Evolutionary conservation across 2,329 filamentous ascomycete species (phyloP), one percentile per base, ranked within the genome.

Genomic region (Ilyonectria sp.): DNA sequence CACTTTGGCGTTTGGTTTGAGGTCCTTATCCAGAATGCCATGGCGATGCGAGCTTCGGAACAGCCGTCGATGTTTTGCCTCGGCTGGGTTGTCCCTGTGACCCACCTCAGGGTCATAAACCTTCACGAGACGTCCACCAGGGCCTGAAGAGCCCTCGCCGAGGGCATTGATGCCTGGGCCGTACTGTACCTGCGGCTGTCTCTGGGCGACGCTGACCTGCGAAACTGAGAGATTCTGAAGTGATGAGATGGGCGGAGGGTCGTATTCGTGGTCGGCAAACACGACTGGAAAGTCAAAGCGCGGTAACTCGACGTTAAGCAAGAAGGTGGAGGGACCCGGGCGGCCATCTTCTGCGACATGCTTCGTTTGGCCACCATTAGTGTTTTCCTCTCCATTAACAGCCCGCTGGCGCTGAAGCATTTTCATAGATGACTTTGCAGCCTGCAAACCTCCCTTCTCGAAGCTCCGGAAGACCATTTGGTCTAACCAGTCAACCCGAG

Each of bases 271-370:
- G 78, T 99, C 96, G 33, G 94, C 93, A 83, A 97, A 99, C 29
- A 99, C 94, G 47, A 99, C 90, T 0, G 96, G 94, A 74, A 98
- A 97, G 77, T 99, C 96, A 78, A 98, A 99, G 11, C 95, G 91
- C 13, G 95, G 95, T 54, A 99, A 90, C 76, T 99, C 96, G 55
- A 99, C 87, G 76, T 97, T 94, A 19, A 99, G 88, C 55, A 92
- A 90, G 78, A 97, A 98, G 9, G 91, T 90, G 2, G 87, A 87
- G 2, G 82, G 79, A 1, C 82, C 82, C 3, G 82, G 79, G 15
- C 78, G 75, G 50, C 90, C 87, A 46, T 90, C 84, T 33, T 80
- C 75, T 62, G 72, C 57, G 8, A 71, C 69, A 2, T 76, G 74
- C 6, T 77, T 73, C 21, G 77, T 79, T 9, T 79, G 76, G 46